Base-by-base conservation (phyloP, 805 yeast species). In the Saccharomycopsis javanensis region DNA sequence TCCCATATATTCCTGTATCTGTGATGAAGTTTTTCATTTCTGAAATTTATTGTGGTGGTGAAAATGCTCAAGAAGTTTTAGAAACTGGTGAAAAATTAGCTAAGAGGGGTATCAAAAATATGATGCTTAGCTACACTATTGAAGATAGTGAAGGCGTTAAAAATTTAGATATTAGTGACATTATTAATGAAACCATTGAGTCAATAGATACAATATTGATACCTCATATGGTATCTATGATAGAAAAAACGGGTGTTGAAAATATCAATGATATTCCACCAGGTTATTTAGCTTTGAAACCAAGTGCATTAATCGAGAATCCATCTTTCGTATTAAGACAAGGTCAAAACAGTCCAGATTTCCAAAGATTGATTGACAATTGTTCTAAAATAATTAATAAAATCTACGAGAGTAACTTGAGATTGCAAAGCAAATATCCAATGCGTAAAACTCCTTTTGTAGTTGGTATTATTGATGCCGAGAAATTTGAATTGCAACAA, bases 111-210 rank as follows among this genome's bases (percentile, higher is more conserved):
- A 86, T 90, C 66, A 81, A 87, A 63, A 92, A 91, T 74, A 88
- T 91, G 96, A 89, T 91, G 96, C 74, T 91, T n/a, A 85, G 95
- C 1, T 80, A 89, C 68, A 88, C 97, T 15, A 90, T 91, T 55
- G 98, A 91, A 71, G 96, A 94, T 57, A 85, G 97, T 55, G 88
- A 88, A 62, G 96, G 96, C 38, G 79, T 79, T 58, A 78, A 80
- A 66, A 74, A 79, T 69, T 65, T 77, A 46, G 83, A 81, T 69
- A 81, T 84, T 37, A 66, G 77, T 45, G 75, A 74, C 61, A 85
- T 87, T 59, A 81, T 86, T 37, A 64, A 70, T 18, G 85, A 83
- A 67, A 86, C 92, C 18, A 75, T 80, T 58, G 73, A 75, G 51
- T 86, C 96, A 11, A 78, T 91, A 54, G 78, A 77, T 51, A 79